These are phyloP conservation scores for Grammothele lineata DNA, from an alignment of 768 basidiomycete genomes.

Conservation along the genomic window DNA sequence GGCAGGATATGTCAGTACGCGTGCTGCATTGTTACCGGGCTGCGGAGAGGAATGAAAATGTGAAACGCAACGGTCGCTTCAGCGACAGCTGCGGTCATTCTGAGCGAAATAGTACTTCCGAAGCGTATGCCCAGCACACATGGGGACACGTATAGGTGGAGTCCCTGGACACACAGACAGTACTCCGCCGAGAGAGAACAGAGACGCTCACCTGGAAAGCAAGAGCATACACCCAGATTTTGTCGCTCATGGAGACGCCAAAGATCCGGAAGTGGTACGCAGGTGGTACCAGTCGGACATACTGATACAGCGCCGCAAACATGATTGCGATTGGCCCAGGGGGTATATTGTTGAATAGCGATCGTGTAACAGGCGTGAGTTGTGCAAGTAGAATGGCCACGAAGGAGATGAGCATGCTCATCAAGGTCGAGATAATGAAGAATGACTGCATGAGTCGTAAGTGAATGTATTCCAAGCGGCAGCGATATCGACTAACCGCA, in stretches of 20 bases:
- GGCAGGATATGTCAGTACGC: background rate
- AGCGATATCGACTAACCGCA: too few relatives aligned
- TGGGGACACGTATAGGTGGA: too few relatives aligned
- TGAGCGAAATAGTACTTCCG: too few relatives aligned
- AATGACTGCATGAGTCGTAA: constrained; percentile 16
- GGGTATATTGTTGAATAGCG: constrained; percentile 71
- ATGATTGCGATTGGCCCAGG: constrained; percentile 72
- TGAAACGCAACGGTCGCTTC: too few relatives aligned
- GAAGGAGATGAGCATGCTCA: constrained; percentile 69
- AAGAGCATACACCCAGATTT: constrained; percentile 66
- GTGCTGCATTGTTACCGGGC: background rate
- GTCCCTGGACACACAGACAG: too few relatives aligned
- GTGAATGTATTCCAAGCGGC: too few relatives aligned
- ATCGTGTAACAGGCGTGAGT: constrained; percentile 25
- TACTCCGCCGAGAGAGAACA: background rate
- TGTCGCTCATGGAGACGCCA: constrained; percentile 70
- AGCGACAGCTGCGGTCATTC: too few relatives aligned
- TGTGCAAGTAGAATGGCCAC: constrained; percentile 60
- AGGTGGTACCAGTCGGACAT: constrained; percentile 70
- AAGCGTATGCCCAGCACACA: too few relatives aligned
- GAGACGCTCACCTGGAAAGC: constrained; percentile 58
- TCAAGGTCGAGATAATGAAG: constrained; percentile 53
- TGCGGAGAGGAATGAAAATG: background rate
- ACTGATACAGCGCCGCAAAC: constrained; percentile 83
- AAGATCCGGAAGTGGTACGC: constrained; percentile 76